Base-by-base conservation (phyloP, 73 alveolate genomes). In the Paramecium biaurelia region DNA sequence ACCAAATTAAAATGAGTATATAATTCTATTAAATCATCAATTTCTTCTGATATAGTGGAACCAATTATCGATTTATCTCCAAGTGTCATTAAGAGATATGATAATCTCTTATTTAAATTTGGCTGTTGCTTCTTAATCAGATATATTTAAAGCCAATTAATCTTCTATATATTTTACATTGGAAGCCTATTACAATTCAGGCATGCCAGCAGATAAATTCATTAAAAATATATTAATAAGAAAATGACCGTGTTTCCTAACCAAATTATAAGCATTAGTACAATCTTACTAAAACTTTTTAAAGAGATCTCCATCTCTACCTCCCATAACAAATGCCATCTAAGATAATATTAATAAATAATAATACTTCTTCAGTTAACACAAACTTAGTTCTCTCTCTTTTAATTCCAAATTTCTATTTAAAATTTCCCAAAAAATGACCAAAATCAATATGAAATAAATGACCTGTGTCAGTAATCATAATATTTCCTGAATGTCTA, bases 381-480 rank as follows among this genome's bases (percentile, higher is more conserved):
- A 87, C 74, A 41, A 87, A 68, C n/a, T 67, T 67, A 42, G 76
- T 98, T 58, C 97, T 92, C 89, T 98, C 99, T 94, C 99, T 95
- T 92, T 95, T 93, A 58, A 97, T 92, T 47, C 99, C 99, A 87
- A 96, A 95, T 84, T 97, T 97, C 82, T 92, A 92, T 93, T 98
- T 98, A 87, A 92, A 95, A 87, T 97, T 96, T 4, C 99, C 99
- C 38, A 98, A 93, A 92, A 98, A 97, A 95, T 98, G 99, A 2
- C 99, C 99, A 93, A 98, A 98, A 93, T 98, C 99, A 56, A 98
- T 98, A 93, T 98, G 99, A 93, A 98, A 98, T 68, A 98, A 88
- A 85, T 95, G 99, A 8, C 99, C 99, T 43, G 97, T 95, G 58
- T 94, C 84, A 86, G 95, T 98, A 21, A 98, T 67, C 99, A 97